Conservation (phyloP, 139 green algal species). For the Eudorina sp. region DNA sequence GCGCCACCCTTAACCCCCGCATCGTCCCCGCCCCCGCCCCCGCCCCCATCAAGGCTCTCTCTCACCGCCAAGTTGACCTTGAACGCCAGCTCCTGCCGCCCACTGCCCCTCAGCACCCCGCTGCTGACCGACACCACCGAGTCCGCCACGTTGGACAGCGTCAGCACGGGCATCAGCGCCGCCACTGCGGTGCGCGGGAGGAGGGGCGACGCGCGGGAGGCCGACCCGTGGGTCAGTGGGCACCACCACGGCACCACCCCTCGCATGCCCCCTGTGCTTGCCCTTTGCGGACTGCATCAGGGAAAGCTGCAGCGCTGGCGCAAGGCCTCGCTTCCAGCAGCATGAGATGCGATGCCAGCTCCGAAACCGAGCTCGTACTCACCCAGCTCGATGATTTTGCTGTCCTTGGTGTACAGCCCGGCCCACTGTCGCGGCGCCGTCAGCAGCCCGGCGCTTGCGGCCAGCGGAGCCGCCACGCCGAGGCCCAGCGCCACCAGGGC, state of each 20-base stretch:
- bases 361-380: background rate
- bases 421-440: background rate
- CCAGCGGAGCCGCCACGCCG: background rate
- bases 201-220: background rate
- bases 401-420: slow-evolving; percentile 35
- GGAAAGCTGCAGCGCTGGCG: too few relatives aligned
- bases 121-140: slow-evolving; percentile 9
- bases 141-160: slow-evolving; percentile 40
- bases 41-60: background rate
- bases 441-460: slow-evolving; percentile 13
- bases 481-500: background rate
- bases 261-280: too few relatives aligned
- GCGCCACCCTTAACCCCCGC: background rate
- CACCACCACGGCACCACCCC: too few relatives aligned
- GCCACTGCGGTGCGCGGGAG: background rate
- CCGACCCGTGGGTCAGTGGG: too few relatives aligned
- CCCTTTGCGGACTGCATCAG: too few relatives aligned
- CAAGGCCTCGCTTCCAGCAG: too few relatives aligned
- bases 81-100: slow-evolving; percentile 47
- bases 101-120: slow-evolving; percentile 47
- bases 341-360: too few relatives aligned
- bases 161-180: slow-evolving; percentile 29
- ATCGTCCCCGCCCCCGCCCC: background rate
- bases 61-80: slow-evolving; percentile 32
- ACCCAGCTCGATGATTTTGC: slow-evolving; percentile 23